Conservation (phyloP, 441 rosid species). For the Arabidopsis lyrata region DNA sequence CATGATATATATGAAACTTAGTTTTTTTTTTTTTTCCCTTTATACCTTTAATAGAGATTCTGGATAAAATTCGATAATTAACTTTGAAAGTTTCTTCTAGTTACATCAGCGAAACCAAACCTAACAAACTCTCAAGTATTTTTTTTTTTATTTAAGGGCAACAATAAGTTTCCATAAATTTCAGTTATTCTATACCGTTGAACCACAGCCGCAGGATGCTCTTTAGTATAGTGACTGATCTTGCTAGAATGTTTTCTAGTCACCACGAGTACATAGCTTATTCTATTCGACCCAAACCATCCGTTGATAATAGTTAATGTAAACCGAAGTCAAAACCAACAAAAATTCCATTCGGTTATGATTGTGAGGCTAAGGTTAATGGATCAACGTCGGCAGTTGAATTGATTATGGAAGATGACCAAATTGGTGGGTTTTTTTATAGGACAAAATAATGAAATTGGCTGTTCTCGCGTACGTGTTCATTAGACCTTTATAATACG, state of each 20-base stretch:
- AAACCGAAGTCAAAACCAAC: neutral
- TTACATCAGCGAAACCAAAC: constrained; percentile 23
- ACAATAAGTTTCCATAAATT: neutral
- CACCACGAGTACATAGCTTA: constrained; percentile 10
- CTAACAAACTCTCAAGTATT: neutral
- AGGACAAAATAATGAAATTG: neutral
- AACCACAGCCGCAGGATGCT: constrained; percentile 12
- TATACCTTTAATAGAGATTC: neutral
- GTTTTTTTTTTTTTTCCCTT: neutral
- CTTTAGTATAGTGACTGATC: neutral
- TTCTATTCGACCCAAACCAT: neutral
- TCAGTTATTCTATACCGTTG: neutral
- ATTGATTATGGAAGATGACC: constrained; percentile 9
- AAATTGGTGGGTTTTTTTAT: constrained; percentile 2
- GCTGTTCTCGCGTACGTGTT: neutral
- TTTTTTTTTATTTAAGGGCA: neutral
- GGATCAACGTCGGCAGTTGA: constrained; percentile 31
- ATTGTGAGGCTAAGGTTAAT: constrained; percentile 15
- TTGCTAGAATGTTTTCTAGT: constrained; percentile 5
- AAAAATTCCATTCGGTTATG: neutral
- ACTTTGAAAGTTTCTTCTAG: neutral
- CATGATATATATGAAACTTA: neutral
- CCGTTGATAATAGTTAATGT: neutral
- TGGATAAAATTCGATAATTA: neutral
- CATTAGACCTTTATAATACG: neutral